Evolutionary conservation across 2,329 filamentous ascomycete species (phyloP).

Genomic region (Exophiala xenobiotica): DNA sequence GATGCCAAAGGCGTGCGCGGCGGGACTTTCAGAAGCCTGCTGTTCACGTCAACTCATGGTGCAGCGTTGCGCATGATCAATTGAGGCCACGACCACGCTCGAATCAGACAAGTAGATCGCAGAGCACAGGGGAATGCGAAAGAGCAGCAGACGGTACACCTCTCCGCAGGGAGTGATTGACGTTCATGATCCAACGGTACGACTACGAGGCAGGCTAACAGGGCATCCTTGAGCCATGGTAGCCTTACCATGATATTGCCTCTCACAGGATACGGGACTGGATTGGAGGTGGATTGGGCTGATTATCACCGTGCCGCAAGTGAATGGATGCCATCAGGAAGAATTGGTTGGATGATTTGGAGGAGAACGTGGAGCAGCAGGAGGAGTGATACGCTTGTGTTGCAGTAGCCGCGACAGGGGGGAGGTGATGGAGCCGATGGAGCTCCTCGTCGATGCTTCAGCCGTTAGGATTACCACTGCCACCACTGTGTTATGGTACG

Average conservation of each 20-base stretch:
- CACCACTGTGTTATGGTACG: too few species aligned
- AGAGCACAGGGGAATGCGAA: neutral
- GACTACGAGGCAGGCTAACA: neutral
- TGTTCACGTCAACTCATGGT: constrained; percentile 12
- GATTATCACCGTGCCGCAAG: constrained; percentile 19
- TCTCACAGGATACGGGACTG: constrained; percentile 9
- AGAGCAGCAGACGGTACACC: neutral
- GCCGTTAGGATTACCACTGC: too few species aligned
- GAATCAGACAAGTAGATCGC: neutral
- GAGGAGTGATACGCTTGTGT: constrained; percentile 3
- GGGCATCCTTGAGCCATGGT: constrained; percentile 9
- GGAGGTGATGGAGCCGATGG: too few species aligned
- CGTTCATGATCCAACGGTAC: neutral
- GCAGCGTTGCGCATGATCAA: constrained; percentile 1
- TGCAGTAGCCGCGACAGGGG: constrained; percentile 16
- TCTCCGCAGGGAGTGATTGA: neutral
- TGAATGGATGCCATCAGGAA: constrained; percentile 8
- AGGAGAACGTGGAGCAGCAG: constrained; percentile 1
- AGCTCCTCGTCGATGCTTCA: too few species aligned
- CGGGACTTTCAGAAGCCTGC: neutral
- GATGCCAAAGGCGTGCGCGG: neutral
- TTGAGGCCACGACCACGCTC: neutral
- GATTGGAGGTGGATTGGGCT: constrained; percentile 4
- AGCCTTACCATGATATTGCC: constrained; percentile 2
- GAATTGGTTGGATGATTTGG: constrained; percentile 8